Percentiles rank a stretch among this genome's conserved stretches.
Conservation (phyloP, 2,329 filamentous ascomycete species). For the Arthrobotrys pseudoclavata region DNA sequence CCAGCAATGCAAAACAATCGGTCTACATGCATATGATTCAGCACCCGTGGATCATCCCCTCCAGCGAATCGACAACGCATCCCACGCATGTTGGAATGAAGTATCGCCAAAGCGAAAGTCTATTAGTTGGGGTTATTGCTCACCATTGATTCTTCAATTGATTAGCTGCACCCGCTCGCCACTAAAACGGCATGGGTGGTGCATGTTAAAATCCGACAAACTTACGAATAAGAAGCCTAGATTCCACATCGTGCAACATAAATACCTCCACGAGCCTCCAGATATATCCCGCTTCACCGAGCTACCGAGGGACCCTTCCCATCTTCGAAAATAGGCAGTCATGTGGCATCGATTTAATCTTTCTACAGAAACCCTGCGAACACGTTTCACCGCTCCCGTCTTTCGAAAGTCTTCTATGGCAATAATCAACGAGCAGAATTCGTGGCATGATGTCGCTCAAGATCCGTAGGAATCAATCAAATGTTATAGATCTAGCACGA, state of each 20-base stretch:
- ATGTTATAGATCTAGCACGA: background rate
- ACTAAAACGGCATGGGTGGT: constrained; percentile 3
- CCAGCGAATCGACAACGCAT: constrained; percentile 37
- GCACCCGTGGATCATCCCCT: constrained; percentile 5
- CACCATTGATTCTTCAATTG: background rate
- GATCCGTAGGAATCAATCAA: constrained; percentile 9
- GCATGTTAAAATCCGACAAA: constrained; percentile 1
- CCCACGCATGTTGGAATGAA: background rate
- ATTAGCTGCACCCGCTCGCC: constrained; percentile 5
- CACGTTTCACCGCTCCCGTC: constrained; percentile 23
- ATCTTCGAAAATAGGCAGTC: constrained; percentile 19
- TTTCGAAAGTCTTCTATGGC: background rate
- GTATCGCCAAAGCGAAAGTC: background rate
- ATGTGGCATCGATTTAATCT: background rate
- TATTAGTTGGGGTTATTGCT: constrained; percentile 15
- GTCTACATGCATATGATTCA: constrained; percentile 26
- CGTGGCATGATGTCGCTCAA: constrained; percentile 6
- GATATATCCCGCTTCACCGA: constrained; percentile 24
- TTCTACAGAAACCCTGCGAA: constrained; percentile 2
- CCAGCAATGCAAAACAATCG: constrained; percentile 19
- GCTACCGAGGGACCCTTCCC: constrained; percentile 18
- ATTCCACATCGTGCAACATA: constrained; percentile 55
- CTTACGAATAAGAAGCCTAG: constrained; percentile 47
- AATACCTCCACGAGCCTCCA: constrained; percentile 18
- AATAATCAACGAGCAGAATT: constrained; percentile 1